Evolutionary conservation across 345 rosid genomes (phyloP), one percentile per base, ranked within the genome.

Genomic region (Moricandia arvensis): DNA sequence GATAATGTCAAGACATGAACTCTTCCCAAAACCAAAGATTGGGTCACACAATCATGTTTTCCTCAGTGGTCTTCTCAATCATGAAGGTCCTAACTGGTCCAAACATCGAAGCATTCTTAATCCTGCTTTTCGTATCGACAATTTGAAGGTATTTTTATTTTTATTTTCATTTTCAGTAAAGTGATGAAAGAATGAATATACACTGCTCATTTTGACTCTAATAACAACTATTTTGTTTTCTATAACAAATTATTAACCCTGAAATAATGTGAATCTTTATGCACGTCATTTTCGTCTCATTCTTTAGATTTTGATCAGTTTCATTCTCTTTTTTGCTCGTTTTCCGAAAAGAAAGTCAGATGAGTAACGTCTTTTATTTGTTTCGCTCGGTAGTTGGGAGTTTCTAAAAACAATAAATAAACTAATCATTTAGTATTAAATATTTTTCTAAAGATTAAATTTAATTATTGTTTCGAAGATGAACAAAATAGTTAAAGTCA

Each of bases 41-140:
- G 82, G 82, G 12, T 73, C 82, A n/a, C 62, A 80, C 12, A 51
- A 71, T 4, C 77, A 37, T 55, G 72, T 83, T 31, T 77, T 88
- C n/a, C 69, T 73, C 4, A 69, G 72, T 55, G 87, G 91, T 49
- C 84, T 89, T 13, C 71, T 61, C 51, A 76, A 35, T 71, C 83
- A 82, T 7, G 81, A 75, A 29, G 87, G 85, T 5, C 82, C 85
- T 5, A 69, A 82, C 80, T 89, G 91, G 93, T 82, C 82, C 6
- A 80, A 71, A 62, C 88, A 82, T 45, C 79, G 90, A 59, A 84
- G 79, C 80, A 84, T 89, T 59, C 58, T 79, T 35, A 86, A 81
- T 65, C 88, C 84, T 15, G 86, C 91, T 13, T 86, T 85, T 65
- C 88, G 84, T 37, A 75, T 67, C 3, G 87, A 86, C 26, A 82